Base-by-base conservation (phyloP, 345 rosid species). In the Viola odorata region DNA sequence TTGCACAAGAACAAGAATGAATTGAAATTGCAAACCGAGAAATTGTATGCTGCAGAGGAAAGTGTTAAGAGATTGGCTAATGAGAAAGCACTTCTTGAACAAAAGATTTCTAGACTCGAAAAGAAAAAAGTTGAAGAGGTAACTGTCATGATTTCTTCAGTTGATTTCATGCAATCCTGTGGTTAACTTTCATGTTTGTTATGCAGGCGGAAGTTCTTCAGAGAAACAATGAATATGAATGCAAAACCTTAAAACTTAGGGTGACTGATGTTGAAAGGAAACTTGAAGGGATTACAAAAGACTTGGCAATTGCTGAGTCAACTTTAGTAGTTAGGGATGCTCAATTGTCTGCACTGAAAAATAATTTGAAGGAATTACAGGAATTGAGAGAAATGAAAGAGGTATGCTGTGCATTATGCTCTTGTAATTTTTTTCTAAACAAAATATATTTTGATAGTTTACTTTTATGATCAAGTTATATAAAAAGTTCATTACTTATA, bases 321-420 rank as follows among this genome's bases (percentile, higher is more conserved):
- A 77, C 78, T 48, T 79, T 84, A 65, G 80, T 77, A 65, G 65
- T 55, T 39, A 82, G 74, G 77, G 77, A 78, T 59, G 64, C 80
- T 37, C 87, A 90, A 54, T 75, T 87, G 60, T 65, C 70, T 64
- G 53, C 81, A 57, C 56, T 84, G 69, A 86, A 87, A 67, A 86
- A 72, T 74, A 86, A 75, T 60, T 69, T 87, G 74, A 90, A 86
- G 76, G 99, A 94, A 60, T 72, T 94, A 37, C 97, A 90, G 67
- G 99, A 94, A 38, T 61, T 94, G 66, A 81, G 99, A 73, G 96
- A 86, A 80, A 84, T 94, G 91, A 90, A 83, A 75, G 99, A 90
- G 99, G 98, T 92, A 79, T 47, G 12, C 16, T 58, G 50, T 45
- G 14, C 42, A 38, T 37, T 12, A 5, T 12, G 64, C 41, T 56